Evolutionary conservation across 2,329 filamentous ascomycete genomes (phyloP), one percentile per base, ranked within the genome.

Genomic region (Trichoderma atroviride): DNA sequence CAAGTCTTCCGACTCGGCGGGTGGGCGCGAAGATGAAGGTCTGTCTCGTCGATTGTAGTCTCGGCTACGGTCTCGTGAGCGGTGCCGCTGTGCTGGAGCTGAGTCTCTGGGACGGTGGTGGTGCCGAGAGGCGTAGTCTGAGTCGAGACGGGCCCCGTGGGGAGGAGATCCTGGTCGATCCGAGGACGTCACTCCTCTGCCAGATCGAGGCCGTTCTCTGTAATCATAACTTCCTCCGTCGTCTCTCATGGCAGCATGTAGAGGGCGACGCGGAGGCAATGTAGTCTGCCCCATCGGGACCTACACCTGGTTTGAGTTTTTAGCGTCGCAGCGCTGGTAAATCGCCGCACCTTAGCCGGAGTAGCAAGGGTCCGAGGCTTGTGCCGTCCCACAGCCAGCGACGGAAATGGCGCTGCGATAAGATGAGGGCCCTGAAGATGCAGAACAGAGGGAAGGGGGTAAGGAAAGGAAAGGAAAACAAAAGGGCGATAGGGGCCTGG

Each of bases 181-280:
- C 58, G 76, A 76, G 69, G 75, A 71, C 69, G 75, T 76, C 72
- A 75, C 71, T 73, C 77, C 77, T 76, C 78, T 77, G 71, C 79
- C 78, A 71, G 74, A 73, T 73, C 78, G 76, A 76, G 76, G 77
- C 77, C 77, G 73, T 72, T 81, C 78, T 77, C 78, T 75, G 73
- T 78, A 74, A 63, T 80, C 78, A 75, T 81, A 74, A 73, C 74
- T 75, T 78, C 76, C 76, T 74, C 76, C 75, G 69, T 75, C 75
- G 77, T 81, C 78, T 75, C 72, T 81, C 80, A 82, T 82, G 77
- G 79, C 78, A 79, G 77, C 79, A 81, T 81, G 73, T 77, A 75
- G 76, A 76, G 74, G 75, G 74, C 75, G 77, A 77, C 74, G 76
- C 74, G 74, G 75, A 79, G 75, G 73, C 74, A 75, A 75, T 74